Evolutionary conservation across 495 filamentous ascomycete species (phyloP), one percentile per base, ranked within the genome.

Genomic region (Sporormia fimetaria): DNA sequence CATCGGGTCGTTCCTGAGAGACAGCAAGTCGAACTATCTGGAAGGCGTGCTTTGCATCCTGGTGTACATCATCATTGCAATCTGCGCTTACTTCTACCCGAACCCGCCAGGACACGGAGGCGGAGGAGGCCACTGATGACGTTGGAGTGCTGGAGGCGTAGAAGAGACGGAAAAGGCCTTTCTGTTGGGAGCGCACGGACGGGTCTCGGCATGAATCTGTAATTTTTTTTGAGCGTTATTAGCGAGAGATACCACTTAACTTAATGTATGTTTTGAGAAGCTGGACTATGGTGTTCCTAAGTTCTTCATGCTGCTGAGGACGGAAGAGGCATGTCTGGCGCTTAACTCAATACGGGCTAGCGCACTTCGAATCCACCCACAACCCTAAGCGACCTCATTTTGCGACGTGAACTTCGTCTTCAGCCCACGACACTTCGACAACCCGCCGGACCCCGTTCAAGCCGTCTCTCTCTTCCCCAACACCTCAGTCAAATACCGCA

Each of bases 11-110:
- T 67, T 67, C 56, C 57, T 67, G 21, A 44, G 61, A 15, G 64
- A 67, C 42, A 57, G 59, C 7, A 67, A 65, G 51, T 62, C 56
- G 11, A 66, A 67, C 42, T 67, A 67, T 40, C 56, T 67, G n/a
- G 64, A 67, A 45, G 64, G 64, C 22, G 50, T 50, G 31, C 63
- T 67, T 17, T 88, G 82, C 54, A 73, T 93, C 5, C 62, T 80
- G 16, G 68, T 80, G 8, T 82, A 81, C 49, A 49, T 79, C 24
- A 68, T 74, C 32, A 74, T 82, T 45, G 75, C 62, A 10, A 71
- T 79, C 0, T 68, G 67, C 5, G 75, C 77, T 2, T 73, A 63
- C 48, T 78, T 71, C 56, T 80, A 73, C 50, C 78, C 78, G 11
- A 71, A 71, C 48, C 69, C 70, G 14, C 10, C 26, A 16, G 38